Evolutionary conservation across 768 basidiomycete species (phyloP).

Genomic region (Agaricus sinodeliciosus): DNA sequence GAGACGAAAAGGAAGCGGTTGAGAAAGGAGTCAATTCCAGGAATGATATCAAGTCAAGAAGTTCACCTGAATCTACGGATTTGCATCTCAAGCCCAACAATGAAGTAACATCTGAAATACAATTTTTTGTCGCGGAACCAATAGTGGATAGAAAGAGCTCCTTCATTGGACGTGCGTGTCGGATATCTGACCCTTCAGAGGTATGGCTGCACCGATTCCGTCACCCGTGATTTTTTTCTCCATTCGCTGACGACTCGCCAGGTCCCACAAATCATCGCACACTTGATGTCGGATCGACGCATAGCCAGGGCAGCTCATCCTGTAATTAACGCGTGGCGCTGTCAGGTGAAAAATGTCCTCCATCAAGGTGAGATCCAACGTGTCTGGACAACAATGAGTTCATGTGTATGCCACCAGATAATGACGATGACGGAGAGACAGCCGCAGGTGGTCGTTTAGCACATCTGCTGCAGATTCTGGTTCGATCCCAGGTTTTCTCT

Average conservation of each 20-base stretch:
- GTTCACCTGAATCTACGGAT: constrained; percentile 8
- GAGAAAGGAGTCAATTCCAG: neutral
- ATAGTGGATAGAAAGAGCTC: constrained; percentile 81
- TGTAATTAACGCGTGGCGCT: constrained; percentile 79
- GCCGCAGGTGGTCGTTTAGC: constrained; percentile 88
- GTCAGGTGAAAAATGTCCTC: constrained; percentile 55
- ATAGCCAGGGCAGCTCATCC: constrained; percentile 75
- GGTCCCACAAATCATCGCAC: constrained; percentile 62
- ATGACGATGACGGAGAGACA: constrained; percentile 92
- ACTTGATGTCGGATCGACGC: constrained; percentile 64
- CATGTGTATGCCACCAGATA: constrained; percentile 44
- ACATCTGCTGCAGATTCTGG: constrained; percentile 85
- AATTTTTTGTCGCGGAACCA: constrained; percentile 67
- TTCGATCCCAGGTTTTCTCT: constrained; percentile 23
- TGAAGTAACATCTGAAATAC: constrained; percentile 49
- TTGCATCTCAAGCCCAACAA: constrained; percentile 9
- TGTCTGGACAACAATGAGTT: neutral
- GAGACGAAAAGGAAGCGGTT: constrained; percentile 32
- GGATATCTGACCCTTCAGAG: constrained; percentile 70
- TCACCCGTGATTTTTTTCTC: neutral
- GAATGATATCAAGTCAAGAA: neutral
- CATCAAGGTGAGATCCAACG: constrained; percentile 58
- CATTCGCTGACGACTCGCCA: constrained; percentile 18
- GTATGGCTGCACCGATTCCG: constrained; percentile 27
- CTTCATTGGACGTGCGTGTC: constrained; percentile 83